Evolutionary conservation across 176 grass and related monocot species (phyloP), one percentile per base, ranked within the genome.

Genomic region (Avena insularis): DNA sequence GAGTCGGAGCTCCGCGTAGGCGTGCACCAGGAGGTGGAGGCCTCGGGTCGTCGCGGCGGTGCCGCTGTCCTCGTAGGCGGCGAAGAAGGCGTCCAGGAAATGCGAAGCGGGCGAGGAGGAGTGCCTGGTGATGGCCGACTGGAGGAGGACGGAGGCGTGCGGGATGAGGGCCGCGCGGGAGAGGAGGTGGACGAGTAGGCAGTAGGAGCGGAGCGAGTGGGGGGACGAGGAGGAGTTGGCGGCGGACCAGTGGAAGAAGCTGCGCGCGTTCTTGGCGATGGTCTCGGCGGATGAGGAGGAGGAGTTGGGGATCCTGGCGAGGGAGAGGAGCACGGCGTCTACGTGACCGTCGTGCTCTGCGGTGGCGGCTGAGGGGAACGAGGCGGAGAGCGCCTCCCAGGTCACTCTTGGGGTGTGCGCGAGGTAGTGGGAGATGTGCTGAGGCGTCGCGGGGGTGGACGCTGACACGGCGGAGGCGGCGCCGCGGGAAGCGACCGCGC

Each of bases 21-120:
- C 88, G 83, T 98, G 96, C 40, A 95, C 88, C 10, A 98, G 79
- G 87, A 98, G 93, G 88, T 95, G 88, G 62, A 98, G 90, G 47
- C 92, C 92, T 17, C 93, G 87, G 19, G 80, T 81, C 1, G 85
- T 87, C 11, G 85, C 81, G 49, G 85, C 76, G 19, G 81, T 87
- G 81, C 89, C 85, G 33, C 90, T 91, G 45, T 81, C 87, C 82
- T 85, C 91, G 81, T 95, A 92, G 35, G 93, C 93, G 7, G 74
- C 64, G 86, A 80, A 93, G 76, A 93, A 89, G 77, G 78, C 88
- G 54, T 91, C 91, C 2, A 93, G 8, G 71, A 93, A 81, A 2
- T 51, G 35, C 6, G 90, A 69, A 0, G 80, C 36, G 9, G 65
- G 57, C 7, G 73, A 31, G 8, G 80, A 57, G 75, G 75, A 20